Conservation (phyloP, 345 rosid species). For the Arabis hirsuta region DNA sequence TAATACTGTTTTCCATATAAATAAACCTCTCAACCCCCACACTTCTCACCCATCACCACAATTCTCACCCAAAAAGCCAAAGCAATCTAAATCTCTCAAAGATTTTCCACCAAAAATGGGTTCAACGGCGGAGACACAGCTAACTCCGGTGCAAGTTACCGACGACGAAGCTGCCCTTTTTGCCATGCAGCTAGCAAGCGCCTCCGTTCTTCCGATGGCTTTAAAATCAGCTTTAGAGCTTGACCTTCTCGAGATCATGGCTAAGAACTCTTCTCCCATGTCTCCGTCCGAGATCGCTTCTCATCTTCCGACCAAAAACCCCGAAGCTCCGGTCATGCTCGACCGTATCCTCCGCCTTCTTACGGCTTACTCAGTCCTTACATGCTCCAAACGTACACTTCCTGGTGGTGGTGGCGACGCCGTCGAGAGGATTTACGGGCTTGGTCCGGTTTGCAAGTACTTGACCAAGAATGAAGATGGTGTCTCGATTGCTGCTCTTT, state of each 20-base stretch:
- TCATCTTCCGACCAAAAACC: constrained; percentile 72
- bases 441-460: constrained; percentile 85
- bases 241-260: constrained; percentile 83
- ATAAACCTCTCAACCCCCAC: constrained; percentile 33
- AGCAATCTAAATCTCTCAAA: constrained; percentile 1
- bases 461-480: constrained; percentile 82
- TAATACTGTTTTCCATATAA: constrained; percentile 19
- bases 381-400: constrained; percentile 49
- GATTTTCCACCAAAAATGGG: constrained; percentile 51
- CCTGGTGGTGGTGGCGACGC: constrained; percentile 45
- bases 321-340: constrained; percentile 73
- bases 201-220: constrained; percentile 84
- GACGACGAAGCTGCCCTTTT: constrained; percentile 77
- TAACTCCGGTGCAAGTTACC: constrained; percentile 68
- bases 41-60: constrained; percentile 40
- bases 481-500: constrained; percentile 67
- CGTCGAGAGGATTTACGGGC: constrained; percentile 66
- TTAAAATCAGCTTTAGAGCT: constrained; percentile 90
- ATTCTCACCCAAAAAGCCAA: constrained; percentile 3
- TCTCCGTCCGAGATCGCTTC: constrained; percentile 72
- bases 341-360: constrained; percentile 79
- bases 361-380: constrained; percentile 67
- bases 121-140: constrained; percentile 65
- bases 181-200: constrained; percentile 75
- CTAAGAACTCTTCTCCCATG: constrained; percentile 57